These are phyloP conservation scores for Sutorius australiensis DNA, from an alignment of 768 basidiomycete genomes.

Conservation along the genomic window DNA sequence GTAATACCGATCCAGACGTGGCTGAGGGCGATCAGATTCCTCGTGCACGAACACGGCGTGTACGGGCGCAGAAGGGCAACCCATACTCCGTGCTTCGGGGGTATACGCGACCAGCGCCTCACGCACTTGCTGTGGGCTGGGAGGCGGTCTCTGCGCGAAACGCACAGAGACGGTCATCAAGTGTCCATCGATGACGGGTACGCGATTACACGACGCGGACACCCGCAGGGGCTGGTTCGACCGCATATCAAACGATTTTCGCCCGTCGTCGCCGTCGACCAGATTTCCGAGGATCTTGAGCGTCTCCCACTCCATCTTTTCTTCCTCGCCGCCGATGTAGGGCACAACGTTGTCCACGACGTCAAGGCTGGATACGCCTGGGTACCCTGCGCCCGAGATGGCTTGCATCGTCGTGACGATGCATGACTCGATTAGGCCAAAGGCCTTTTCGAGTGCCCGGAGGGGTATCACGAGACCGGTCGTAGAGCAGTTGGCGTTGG, in stretches of 20 bases:
- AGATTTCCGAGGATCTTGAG: constrained; percentile 94
- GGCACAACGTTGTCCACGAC: constrained; percentile 96
- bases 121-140: constrained; percentile 82
- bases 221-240: constrained; percentile 75
- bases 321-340: constrained; percentile 89
- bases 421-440: constrained; percentile 90
- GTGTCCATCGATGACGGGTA: constrained; percentile 95
- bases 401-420: constrained; percentile 97
- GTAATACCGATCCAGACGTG: constrained; percentile 83
- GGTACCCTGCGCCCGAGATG: constrained; percentile 97
- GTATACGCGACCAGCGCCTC: constrained; percentile 74
- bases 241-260: constrained; percentile 81
- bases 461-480: constrained; percentile 93
- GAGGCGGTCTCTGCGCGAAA: constrained; percentile 76
- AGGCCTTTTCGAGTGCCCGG: constrained; percentile 81
- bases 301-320: constrained; percentile 99
- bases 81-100: constrained; percentile 57
- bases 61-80: constrained; percentile 80
- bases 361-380: constrained; percentile 85
- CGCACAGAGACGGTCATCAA: constrained; percentile 85
- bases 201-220: constrained; percentile 91
- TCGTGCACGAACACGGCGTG: constrained; percentile 91
- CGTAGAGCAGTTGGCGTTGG: constrained; percentile 98
- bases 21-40: constrained; percentile 89
- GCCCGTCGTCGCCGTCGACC: constrained; percentile 48